Base-by-base conservation (phyloP, 1,284 basidiomycete genomes). In the Inonotus hispidus region DNA sequence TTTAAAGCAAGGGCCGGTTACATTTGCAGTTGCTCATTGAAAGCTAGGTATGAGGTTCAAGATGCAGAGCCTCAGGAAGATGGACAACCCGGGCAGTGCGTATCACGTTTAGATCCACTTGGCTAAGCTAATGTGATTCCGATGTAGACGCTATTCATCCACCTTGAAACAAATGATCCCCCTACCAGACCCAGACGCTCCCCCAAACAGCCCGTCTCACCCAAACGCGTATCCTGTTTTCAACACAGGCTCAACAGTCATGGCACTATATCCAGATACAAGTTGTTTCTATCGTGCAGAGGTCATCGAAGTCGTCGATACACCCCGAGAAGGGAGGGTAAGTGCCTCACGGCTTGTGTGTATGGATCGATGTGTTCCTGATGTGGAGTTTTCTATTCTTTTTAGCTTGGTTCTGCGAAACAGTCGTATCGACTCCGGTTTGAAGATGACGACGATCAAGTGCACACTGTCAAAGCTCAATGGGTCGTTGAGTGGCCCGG, bases 201-300 rank as follows among this genome's bases (percentile, higher is more conserved):
- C 76, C 11, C 71, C 76, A 41, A 81, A 79, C 43, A 84, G 73
- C 67, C 78, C 86, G 0, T 77, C 85, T 19, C 88, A 90, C 72
- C 74, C 83, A 45, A 82, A 77, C 66, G 78, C 83, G 13, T 90
- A 91, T 71, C 87, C 82, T 55, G 84, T 86, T 65, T 92, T 90
- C 69, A 72, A 79, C n/a, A 73, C 79, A 0, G 84, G 89, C 1
- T 83, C 86, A 11, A 87, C 80, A 0, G 90, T 92, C 5, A 82
- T 92, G 81, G 90, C 88, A 1, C 74, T 92, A 13, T 92, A 92
- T 71, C 90, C 90, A 0, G 90, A 92, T 68, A 92, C 90, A 0
- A 92, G 89, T 66, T 91, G 88, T 69, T 92, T 92, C 74, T 92
- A 92, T 67, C 85, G 87, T 19, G 90, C 90, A 29, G 62, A 63